Evolutionary conservation across 805 yeast genomes (phyloP), one percentile per base, ranked within the genome.

Genomic region (Zygosaccharomyces siamensis): DNA sequence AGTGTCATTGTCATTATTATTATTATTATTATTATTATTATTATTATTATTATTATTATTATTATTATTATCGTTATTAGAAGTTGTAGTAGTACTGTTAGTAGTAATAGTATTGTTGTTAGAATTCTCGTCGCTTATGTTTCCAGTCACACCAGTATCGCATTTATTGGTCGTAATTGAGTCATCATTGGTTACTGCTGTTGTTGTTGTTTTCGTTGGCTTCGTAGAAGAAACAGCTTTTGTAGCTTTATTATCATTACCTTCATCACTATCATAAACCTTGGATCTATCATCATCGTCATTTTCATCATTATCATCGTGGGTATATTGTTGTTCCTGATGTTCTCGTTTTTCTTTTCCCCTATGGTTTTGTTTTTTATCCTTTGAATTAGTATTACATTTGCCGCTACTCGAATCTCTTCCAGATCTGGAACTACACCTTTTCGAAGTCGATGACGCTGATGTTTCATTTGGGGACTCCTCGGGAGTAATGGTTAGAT

Each of bases 1-100:
- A 11, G 70, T 68, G 49, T 72, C 74, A 40, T 70, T 50, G 2
- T 71, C 70, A 20, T 43, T 38, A 24, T 24, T 24, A 24, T 24
- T 24, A 8, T 24, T 24, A 8, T 24, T 24, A 7, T 24, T 24
- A 7, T 24, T 24, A 7, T 24, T 26, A 8, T 26, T 5, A 8
- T 26, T 5, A 8, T 26, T 26, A 10, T 26, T 5, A 8, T 26
- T 21, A 10, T 39, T 33, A n/a, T 39, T 27, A 37, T 20, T 27
- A 3, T 56, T 48, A 10, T 31, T 31, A 3, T 26, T 8, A 8
- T 26, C 7, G 7, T 26, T 26, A 26, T 7, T 26, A 26, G 7
- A 5, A 26, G 28, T 10, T 8, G 28, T 8, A 26, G 11, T 10
- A 7, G 7, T 26, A 26, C 6, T 30, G 16, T 32, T 32, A 14